Evolutionary conservation across 2,329 filamentous ascomycete species (phyloP), one percentile per base, ranked within the genome.

Genomic region (Scopulariopsis brevicaulis): DNA sequence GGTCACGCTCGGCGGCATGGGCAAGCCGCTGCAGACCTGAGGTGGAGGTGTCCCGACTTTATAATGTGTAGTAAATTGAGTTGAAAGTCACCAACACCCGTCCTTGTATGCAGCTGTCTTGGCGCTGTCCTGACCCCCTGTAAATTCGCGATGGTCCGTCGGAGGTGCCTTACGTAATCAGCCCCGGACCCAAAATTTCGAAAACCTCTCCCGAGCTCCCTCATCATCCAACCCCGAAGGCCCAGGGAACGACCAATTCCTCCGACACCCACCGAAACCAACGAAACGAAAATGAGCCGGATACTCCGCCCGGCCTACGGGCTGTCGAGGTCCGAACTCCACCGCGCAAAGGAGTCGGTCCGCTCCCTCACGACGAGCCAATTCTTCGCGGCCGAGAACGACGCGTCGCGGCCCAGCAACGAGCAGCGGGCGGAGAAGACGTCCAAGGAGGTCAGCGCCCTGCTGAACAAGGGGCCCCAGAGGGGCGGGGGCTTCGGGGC

Each of bases 1-100:
- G 67, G 65, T 74, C 40, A 74, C 80, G 12, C 76, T 72, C 59
- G 80, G 80, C 18, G 79, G 79, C 8, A 79, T 82, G 76, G 75
- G 73, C 50, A 74, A 80, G 71, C 73, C 77, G n/a, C 67, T 83
- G 60, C 78, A 83, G 67, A 71, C 66, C 58, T 75, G 28, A 62
- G 66, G 37, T 51, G 28, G 40, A 50, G 10, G 5, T 11, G 22
- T 24, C 22, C 46, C 22, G 4, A 22, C 22, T 50, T 28, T 32
- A 32, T 48, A 40, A 43, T 22, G n/a, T 56, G 40, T 24, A 43
- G 54, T 56, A 56, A 46, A 57, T 61, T 54, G 48, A 10, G 32
- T 51, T 32, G 22, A n/a, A 4, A 24, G 10, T 40, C 6, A 32
- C 12, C 15, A 35, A 25, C 12, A 22, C 32, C 22, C 32, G 15